Percentiles rank a stretch among this genome's conserved stretches.
These are phyloP conservation scores for Acaromyces ingoldii DNA, from an alignment of 1,284 basidiomycete species.

Conservation along the genomic window DNA sequence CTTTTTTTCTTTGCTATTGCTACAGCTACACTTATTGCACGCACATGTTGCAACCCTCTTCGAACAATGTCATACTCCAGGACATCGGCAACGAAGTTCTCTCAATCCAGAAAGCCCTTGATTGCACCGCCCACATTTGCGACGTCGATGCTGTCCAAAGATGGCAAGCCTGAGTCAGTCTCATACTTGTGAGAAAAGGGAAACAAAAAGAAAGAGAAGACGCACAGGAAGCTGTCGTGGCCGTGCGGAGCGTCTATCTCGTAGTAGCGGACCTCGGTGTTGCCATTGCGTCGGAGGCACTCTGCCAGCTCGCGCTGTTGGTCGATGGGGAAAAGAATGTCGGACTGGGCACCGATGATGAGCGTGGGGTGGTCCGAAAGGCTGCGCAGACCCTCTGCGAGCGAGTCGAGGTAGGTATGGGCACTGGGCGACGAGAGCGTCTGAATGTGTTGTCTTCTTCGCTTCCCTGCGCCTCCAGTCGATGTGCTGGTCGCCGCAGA, in stretches of 20 bases:
- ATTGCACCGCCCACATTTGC: slow-evolving; percentile 74
- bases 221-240: slow-evolving; percentile 75
- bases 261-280: slow-evolving; percentile 79
- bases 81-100: no score
- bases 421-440: slow-evolving; percentile 56
- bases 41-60: no score
- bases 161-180: not conserved
- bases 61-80: no score
- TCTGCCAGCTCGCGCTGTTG: slow-evolving; percentile 94
- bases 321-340: slow-evolving; percentile 94
- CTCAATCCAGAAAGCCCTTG: slow-evolving; percentile 68
- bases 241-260: slow-evolving; percentile 98
- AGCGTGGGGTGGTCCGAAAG: slow-evolving; percentile 74
- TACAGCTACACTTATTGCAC: no score
- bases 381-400: slow-evolving; percentile 75
- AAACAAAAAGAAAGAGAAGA: not conserved
- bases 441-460: slow-evolving; percentile 57
- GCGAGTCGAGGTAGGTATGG: slow-evolving; percentile 68
- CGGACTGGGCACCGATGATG: slow-evolving; percentile 90
- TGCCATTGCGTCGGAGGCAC: slow-evolving; percentile 78
- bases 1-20: no score
- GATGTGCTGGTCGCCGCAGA: not conserved
- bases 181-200: not conserved
- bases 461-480: not conserved
- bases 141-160: slow-evolving; percentile 60